Evolutionary conservation across 805 yeast species (phyloP).

Genomic region (Saccharomycopsis guyanensis): DNA sequence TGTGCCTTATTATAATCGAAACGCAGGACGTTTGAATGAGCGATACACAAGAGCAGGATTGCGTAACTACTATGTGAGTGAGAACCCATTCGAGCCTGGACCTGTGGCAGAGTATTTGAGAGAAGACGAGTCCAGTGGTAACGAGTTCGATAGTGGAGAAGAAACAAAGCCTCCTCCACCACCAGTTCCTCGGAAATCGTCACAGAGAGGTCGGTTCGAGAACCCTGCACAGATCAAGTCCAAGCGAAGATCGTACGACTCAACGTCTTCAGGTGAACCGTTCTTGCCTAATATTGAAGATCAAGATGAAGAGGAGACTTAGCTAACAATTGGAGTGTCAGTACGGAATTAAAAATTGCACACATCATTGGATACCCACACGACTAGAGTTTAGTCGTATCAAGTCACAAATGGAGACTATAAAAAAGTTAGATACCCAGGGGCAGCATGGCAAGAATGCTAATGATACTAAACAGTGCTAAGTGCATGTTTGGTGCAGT

Average conservation of each 20-base stretch:
- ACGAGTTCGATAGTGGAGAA: not conserved
- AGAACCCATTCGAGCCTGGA: conserved; percentile 11
- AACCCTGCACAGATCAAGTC: not conserved
- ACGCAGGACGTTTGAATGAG: conserved; percentile 1
- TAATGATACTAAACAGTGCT: too few species aligned
- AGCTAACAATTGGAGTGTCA: too few species aligned
- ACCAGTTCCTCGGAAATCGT: conserved; percentile 14
- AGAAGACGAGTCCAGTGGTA: not conserved
- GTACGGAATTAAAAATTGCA: too few species aligned
- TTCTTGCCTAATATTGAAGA: conserved; percentile 1
- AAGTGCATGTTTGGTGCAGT: too few species aligned
- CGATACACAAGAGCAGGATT: conserved; percentile 14
- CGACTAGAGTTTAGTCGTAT: too few species aligned
- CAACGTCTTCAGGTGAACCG: conserved; percentile 15
- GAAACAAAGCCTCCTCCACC: conserved; percentile 8
- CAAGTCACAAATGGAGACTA: too few species aligned
- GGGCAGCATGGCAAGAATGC: too few species aligned
- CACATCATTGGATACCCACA: too few species aligned
- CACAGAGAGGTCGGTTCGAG: not conserved
- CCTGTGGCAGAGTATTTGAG: not conserved
- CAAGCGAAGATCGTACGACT: conserved; percentile 12
- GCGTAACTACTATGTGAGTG: conserved; percentile 15
- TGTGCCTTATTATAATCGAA: not conserved
- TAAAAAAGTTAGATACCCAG: too few species aligned
- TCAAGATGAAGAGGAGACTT: not conserved